Evolutionary conservation across 1,284 basidiomycete species (phyloP).

Genomic region (Rhodotorula sp.): DNA sequence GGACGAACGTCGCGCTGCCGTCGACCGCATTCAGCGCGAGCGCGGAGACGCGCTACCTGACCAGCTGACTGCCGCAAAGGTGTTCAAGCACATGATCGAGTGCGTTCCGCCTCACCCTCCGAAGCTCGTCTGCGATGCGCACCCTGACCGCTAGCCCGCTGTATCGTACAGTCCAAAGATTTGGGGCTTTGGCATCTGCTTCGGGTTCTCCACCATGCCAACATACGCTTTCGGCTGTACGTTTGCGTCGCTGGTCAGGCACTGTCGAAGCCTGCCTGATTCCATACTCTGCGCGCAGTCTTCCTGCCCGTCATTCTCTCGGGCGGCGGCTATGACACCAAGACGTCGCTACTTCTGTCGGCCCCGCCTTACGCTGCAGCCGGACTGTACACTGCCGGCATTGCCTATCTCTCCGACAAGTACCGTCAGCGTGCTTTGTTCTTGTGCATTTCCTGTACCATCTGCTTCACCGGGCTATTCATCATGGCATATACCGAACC

Average conservation of each 20-base stretch:
- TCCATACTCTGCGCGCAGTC: constrained; percentile 26
- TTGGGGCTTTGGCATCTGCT: constrained; percentile 54
- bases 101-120: neutral
- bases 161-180: constrained; percentile 47
- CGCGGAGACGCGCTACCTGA: constrained; percentile 54
- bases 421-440: constrained; percentile 49
- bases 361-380: constrained; percentile 53
- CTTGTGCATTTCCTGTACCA: constrained; percentile 48
- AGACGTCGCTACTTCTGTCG: constrained; percentile 49
- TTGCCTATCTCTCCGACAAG: constrained; percentile 52
- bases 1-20: constrained; percentile 51
- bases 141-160: fast-evolving
- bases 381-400: constrained; percentile 47
- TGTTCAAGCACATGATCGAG: constrained; percentile 49
- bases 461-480: constrained; percentile 51
- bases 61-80: constrained; percentile 49
- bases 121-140: no score
- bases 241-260: no score
- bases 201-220: constrained; percentile 41
- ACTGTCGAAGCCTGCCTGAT: no score
- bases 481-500: constrained; percentile 43
- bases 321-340: constrained; percentile 50
- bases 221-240: constrained; percentile 36
- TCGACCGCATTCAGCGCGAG: constrained; percentile 54
- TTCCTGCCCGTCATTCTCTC: constrained; percentile 54